These are phyloP conservation scores for Umbellularia californica DNA, from an alignment of 164 flowering plant genomes.

Conservation along the genomic window DNA sequence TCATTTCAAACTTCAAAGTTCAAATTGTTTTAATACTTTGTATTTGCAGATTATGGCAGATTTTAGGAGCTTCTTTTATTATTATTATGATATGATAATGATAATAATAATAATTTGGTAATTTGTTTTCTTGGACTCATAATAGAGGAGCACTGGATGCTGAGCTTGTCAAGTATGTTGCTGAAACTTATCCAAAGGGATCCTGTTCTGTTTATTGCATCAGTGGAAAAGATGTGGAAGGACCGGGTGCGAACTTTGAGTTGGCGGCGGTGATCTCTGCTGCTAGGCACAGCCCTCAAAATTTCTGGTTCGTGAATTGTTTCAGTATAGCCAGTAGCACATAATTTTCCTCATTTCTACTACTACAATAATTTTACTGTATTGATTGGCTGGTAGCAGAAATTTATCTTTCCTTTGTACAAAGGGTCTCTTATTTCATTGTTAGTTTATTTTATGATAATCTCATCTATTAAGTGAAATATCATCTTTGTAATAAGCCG, in stretches of 20 bases:
- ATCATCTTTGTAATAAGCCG: not conserved
- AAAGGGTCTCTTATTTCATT: not conserved
- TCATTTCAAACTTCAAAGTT: too few relatives aligned
- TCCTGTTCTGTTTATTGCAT: slow-evolving; percentile 70
- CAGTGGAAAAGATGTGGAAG: slow-evolving; percentile 84
- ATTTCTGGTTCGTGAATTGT: slow-evolving; percentile 68
- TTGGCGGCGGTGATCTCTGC: slow-evolving; percentile 86
- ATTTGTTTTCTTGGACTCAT: slow-evolving; percentile 16
- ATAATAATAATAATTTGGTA: not conserved
- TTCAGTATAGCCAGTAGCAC: not conserved
- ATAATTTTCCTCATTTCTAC: not conserved
- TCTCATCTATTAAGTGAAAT: not conserved
- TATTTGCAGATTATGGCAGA: too few relatives aligned
- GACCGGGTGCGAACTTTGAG: slow-evolving; percentile 83
- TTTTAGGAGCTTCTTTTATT: too few relatives aligned
- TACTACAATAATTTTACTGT: not conserved
- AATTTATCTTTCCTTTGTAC: not conserved
- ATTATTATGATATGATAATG: not conserved
- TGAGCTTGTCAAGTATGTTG: slow-evolving; percentile 70
- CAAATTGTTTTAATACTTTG: too few relatives aligned
- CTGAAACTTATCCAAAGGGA: slow-evolving; percentile 94
- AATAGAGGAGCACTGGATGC: slow-evolving; percentile 81
- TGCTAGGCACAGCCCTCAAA: slow-evolving; percentile 80
- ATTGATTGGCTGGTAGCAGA: not conserved
- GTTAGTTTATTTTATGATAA: not conserved